Evolutionary conservation across 2,329 filamentous ascomycete genomes (phyloP), one percentile per base, ranked within the genome.

Genomic region (Alternaria conjuncta): DNA sequence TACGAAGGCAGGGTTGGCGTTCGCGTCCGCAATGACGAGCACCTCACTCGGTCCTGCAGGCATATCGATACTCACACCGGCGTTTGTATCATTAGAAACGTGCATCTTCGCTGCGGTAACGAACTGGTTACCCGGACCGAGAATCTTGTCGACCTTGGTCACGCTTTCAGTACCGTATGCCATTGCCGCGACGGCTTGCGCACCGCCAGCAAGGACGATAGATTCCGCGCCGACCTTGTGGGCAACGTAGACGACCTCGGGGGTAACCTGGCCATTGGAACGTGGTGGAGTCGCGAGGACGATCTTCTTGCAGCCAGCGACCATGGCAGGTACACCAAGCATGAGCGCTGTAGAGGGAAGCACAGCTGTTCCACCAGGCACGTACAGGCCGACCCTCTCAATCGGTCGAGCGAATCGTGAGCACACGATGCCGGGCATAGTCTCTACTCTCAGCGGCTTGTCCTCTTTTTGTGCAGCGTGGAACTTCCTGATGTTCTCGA

Each of bases 91-190:
- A 80, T 99, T 99, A 81, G 91, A 93, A 46, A 99, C 96, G 73
- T 94, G 87, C 96, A 99, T 99, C 87, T 99, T 99, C 56, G 93
- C 96, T 1, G 96, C 96, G 0, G 96, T 99, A 44, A 99, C 96
- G 77, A 98, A 99, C 81, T 98, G 96, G 82, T 99, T 99, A 36
- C 96, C 96, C 3, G 96, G 96, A 0, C 96, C 96, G 12, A 98
- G 88, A 72, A 99, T 97, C 88, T 99, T 99, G 86, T 99, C 96
- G 8, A 99, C 96, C 84, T 99, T 99, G 80, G 86, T 92, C 55
- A 99, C 89, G 72, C 90, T 95, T 81, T 97, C 92, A 0, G 96
- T 99, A 51, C 96, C 96, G 82, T 99, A 99, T 3, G 96, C 96
- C 90, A 99, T 92, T 51, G 96, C 96, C 20, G 95, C 96, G 41